Evolutionary conservation across 352 stramenopile species (phyloP), one percentile per base, ranked within the genome.

Genomic region (Phytophthora pseudosyringae): DNA sequence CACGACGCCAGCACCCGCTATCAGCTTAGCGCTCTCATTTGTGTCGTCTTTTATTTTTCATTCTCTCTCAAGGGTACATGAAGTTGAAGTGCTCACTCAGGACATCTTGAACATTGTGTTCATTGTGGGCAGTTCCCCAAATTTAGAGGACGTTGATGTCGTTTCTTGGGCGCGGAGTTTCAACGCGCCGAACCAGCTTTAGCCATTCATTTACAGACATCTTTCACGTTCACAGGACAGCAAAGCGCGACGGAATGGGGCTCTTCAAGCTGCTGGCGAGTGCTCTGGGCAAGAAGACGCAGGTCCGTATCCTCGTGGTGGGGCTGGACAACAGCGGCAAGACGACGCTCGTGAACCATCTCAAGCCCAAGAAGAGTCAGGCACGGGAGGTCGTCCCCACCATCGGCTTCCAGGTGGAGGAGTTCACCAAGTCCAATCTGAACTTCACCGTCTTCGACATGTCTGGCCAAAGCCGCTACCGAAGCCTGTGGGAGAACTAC

Each of bases 381-480:
- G 67, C 77, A 7, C 83, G 81, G 38, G 90, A 97, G 68, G 86
- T 96, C 21, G 90, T 91, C 50, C 90, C 90, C 29, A 97, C 90
- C 21, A 91, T 97, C 41, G 90, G 90, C 45, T 97, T 97, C 73
- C 81, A 95, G 59, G 89, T 97, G 45, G 89, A 97, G 64, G 80
- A 94, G 60, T 96, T 97, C 61, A 80, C 76, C 31, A 97, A 97
- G 67, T 75, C 90, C 58, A 97, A 97, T 67, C 63, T 97, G n/a
- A 97, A 94, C 60, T 97, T 97, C 52, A 97, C 90, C 11, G 81
- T 96, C 12, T 95, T 96, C 54, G 90, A 97, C 76, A 97, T 97
- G 89, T 95, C 84, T 2, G 90, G 90, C 9, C 72, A 94, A 76
- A 90, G 81, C 32, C 76, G 80, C 51, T 96, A 94, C 59, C 69